Conservation (phyloP, 2,329 filamentous ascomycete genomes). For the Exophiala oligosperma region DNA sequence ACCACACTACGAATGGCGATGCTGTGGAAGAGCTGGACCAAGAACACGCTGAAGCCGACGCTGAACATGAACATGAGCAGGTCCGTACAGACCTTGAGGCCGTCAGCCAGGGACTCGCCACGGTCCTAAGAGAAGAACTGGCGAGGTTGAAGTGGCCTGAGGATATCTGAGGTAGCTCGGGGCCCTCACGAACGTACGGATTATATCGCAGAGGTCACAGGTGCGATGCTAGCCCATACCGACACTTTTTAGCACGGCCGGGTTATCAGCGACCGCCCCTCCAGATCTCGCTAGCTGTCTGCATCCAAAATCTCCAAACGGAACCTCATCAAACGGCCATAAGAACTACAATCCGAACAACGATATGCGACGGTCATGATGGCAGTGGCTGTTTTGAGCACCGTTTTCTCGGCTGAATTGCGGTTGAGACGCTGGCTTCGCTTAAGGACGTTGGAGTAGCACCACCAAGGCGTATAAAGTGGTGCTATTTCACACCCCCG, state of each 20-base stretch:
- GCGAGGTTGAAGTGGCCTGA: constrained; percentile 28
- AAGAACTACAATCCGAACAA: not conserved
- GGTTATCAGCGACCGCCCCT: too few relatives aligned
- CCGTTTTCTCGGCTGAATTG: constrained; percentile 8
- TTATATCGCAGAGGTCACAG: too few relatives aligned
- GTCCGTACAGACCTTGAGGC: constrained; percentile 27
- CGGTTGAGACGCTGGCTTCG: not conserved
- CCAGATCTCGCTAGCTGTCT: too few relatives aligned
- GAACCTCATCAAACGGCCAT: not conserved
- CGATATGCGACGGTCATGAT: not conserved
- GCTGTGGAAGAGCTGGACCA: not conserved
- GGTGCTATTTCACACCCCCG: too few relatives aligned
- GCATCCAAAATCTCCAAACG: too few relatives aligned
- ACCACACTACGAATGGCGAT: constrained; percentile 2
- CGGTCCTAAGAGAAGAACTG: constrained; percentile 24
- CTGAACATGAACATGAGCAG: constrained; percentile 13
- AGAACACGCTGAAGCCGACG: constrained; percentile 13
- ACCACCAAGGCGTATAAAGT: not conserved
- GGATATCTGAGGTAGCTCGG: constrained; percentile 20
- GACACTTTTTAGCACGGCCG: too few relatives aligned
- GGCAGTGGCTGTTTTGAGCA: not conserved
- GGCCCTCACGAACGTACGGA: too few relatives aligned
- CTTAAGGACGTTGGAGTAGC: not conserved
- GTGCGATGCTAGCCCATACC: too few relatives aligned
- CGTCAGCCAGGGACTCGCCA: constrained; percentile 26